Evolutionary conservation across 345 rosid species (phyloP), one percentile per base, ranked within the genome.

Genomic region (Linum tenue): DNA sequence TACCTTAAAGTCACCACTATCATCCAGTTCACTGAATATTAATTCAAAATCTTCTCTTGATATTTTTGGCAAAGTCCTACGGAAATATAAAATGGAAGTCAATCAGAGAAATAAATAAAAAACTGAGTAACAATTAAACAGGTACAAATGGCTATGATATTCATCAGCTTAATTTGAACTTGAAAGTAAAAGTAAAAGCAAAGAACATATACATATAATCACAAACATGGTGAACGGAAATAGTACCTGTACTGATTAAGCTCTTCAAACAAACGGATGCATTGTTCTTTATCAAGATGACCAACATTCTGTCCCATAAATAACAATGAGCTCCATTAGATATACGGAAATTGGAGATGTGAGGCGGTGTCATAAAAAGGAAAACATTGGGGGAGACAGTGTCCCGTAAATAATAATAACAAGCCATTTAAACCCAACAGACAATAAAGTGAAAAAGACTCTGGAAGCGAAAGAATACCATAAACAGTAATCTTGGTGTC

Each of bases 1-100:
- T 85, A 94, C 99, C 97, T 84, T 90, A 76, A 94, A 90, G 80
- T 94, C 99, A 77, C 55, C 85, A 71, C 82, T 79, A 75, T 94
- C 99, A 72, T 94, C 99, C 77, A 94, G 85, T 73, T 86, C 97
- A 77, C 73, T 82, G 80, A 94, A 94, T 77, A 94, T 90, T 58
- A 88, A 73, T 75, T 73, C 91, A 62, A 86, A 94, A 53, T 94
- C 99, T 74, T 94, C 97, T 55, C 65, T 74, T 42, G 96, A 83
- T 72, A 84, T 94, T 62, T 86, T 94, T 7, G 99, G 97, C 76
- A 94, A 72, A 62, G 92, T 80, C 88, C 99, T 92, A 66, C 59
- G 63, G 10, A 8, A 38, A 64, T n/a, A 64, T 37, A n/a, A 69
- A 16, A 36, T 37, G n/a, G 42, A 17, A 48, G 14, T 48, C 14